Conservation (phyloP, 73 alveolate genomes). For the Paramecium bursaria region DNA sequence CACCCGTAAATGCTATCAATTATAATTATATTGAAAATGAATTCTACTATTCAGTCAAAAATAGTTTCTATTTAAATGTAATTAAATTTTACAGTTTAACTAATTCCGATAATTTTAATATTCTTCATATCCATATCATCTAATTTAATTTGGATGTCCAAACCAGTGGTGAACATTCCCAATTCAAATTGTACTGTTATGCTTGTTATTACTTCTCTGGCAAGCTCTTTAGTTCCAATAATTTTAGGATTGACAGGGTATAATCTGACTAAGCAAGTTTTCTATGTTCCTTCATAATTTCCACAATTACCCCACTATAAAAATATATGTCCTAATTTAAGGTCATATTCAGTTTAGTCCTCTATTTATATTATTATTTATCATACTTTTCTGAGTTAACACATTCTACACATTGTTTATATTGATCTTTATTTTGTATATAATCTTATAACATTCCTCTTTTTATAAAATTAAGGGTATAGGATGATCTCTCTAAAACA, state of each 20-base stretch:
- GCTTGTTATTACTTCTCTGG: conserved; percentile 21
- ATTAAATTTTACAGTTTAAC: conserved; percentile 13
- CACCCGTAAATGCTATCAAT: conserved; percentile 1
- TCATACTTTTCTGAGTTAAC: conserved; percentile 25
- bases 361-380: not conserved
- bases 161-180: conserved; percentile 14
- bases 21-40: conserved; percentile 15
- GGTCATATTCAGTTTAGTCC: conserved; percentile 38
- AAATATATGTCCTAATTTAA: conserved; percentile 40
- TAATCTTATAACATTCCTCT: conserved; percentile 46
- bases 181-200: conserved; percentile 15
- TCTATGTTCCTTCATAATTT: conserved; percentile 18
- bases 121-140: conserved; percentile 55
- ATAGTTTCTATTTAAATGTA: conserved; percentile 10
- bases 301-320: conserved; percentile 58
- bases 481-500: conserved; percentile 8
- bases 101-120: conserved; percentile 41
- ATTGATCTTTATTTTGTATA: conserved; percentile 23
- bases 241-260: conserved; percentile 12
- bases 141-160: conserved; percentile 42
- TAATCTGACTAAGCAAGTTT: conserved; percentile 35
- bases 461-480: not conserved
- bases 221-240: not conserved
- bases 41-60: conserved; percentile 14
- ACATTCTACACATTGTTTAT: not conserved